Evolutionary conservation across 257 asterid species (phyloP).

Genomic region (Gentiana macrophylla): DNA sequence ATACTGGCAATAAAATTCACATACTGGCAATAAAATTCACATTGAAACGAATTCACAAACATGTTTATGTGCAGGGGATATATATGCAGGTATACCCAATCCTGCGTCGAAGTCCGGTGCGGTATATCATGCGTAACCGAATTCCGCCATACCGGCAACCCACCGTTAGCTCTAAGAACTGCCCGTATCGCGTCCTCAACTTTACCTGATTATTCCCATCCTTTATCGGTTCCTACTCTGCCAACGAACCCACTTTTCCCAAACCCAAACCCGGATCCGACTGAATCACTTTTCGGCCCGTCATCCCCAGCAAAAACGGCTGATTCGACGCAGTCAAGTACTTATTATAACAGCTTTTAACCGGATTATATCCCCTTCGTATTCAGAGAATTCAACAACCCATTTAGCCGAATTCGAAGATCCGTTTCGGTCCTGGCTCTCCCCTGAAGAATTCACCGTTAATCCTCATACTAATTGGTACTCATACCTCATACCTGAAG

Average conservation of each 20-base stretch:
- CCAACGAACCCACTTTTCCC: constrained; percentile 14
- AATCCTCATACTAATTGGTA: too few relatives aligned
- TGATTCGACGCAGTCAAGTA: constrained; percentile 65
- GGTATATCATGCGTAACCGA: constrained; percentile 75
- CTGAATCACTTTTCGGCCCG: constrained; percentile 65
- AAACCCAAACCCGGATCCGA: constrained; percentile 31
- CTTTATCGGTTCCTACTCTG: constrained; percentile 65
- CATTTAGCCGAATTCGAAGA: constrained; percentile 30
- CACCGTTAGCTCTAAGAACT: constrained; percentile 76
- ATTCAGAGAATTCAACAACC: constrained; percentile 55
- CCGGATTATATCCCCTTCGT: constrained; percentile 32
- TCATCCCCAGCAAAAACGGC: constrained; percentile 57
- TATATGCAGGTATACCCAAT: constrained; percentile 29
- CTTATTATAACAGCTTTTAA: constrained; percentile 54
- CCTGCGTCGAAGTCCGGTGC: constrained; percentile 59
- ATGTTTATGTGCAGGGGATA: too few relatives aligned
- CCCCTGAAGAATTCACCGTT: background rate
- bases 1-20: too few relatives aligned
- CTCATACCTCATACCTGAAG: too few relatives aligned
- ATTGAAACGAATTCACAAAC: too few relatives aligned
- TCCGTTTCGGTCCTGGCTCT: constrained; percentile 26
- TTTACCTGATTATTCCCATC: constrained; percentile 47
- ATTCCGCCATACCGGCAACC: constrained; percentile 71
- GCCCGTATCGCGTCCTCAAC: constrained; percentile 46
- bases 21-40: too few relatives aligned